Evolutionary conservation across 352 stramenopile species (phyloP).

Genomic region (Pythium grandisporangium): DNA sequence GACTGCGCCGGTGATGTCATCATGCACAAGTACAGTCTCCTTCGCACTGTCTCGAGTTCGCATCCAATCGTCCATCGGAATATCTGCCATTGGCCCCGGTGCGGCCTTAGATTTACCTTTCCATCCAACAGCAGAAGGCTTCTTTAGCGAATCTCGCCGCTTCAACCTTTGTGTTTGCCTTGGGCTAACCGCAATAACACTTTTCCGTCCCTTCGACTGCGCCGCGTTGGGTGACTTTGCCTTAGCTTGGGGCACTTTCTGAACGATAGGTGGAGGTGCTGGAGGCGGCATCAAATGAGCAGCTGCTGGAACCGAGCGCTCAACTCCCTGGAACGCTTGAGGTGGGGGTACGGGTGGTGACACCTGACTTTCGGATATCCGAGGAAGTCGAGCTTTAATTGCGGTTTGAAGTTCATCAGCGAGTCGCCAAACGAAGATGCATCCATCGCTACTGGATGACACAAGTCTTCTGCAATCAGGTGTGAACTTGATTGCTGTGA

Average conservation of each 20-base stretch:
- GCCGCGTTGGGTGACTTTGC: neutral
- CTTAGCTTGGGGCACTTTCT: neutral
- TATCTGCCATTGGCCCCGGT: conserved; percentile 38
- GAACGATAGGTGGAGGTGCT: conserved; percentile 15
- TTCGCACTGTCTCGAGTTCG: conserved; percentile 43
- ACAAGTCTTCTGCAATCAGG: conserved; percentile 80
- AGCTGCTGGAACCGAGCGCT: neutral
- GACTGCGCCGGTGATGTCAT: conserved; percentile 4
- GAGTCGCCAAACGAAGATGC: conserved; percentile 84
- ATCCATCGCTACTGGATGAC: conserved; percentile 77
- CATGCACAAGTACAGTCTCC: conserved; percentile 22
- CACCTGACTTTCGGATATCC: conserved; percentile 18
- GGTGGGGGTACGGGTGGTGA: conserved; percentile 17
- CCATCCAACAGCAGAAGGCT: conserved; percentile 14
- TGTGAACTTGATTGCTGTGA: conserved; percentile 81
- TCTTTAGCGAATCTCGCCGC: neutral
- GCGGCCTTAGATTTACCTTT: conserved; percentile 32
- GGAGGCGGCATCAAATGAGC: conserved; percentile 14
- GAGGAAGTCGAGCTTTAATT: conserved; percentile 49
- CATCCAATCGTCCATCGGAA: conserved; percentile 73
- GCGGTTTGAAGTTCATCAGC: conserved; percentile 59
- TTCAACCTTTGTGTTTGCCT: too few relatives aligned
- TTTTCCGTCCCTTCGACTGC: too few relatives aligned
- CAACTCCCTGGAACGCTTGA: neutral
- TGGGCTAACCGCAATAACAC: too few relatives aligned